These are phyloP conservation scores for Candida andamanensis DNA, from an alignment of 805 yeast species.

Conservation along the genomic window DNA sequence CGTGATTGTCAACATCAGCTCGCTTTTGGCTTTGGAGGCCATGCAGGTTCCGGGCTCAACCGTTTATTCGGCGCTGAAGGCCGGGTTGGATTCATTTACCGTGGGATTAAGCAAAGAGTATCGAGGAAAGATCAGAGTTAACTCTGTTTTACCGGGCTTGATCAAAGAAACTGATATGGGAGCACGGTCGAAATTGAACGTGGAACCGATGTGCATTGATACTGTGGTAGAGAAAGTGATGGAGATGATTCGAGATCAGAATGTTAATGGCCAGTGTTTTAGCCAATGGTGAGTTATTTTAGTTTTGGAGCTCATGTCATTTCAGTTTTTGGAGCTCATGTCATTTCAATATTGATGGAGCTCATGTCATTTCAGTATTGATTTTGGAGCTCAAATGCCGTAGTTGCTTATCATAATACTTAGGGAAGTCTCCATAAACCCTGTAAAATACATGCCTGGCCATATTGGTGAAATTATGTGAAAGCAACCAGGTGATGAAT, in stretches of 20 bases:
- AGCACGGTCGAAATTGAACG: conserved; percentile 17
- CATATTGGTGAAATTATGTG: neutral
- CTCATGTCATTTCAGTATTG: no score
- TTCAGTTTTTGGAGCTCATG: no score
- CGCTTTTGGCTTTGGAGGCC: conserved; percentile 48
- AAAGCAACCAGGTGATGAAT: conserved; percentile 10
- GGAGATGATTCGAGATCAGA: conserved; percentile 17
- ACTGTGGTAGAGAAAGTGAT: conserved; percentile 24
- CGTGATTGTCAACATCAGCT: conserved; percentile 58
- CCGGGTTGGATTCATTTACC: conserved; percentile 63
- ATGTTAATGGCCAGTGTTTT: conserved; percentile 25
- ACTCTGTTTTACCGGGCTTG: conserved; percentile 65
- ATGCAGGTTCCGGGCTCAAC: conserved; percentile 48
- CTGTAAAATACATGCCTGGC: conserved; percentile 1
- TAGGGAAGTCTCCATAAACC: conserved; percentile 8
- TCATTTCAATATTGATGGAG: no score
- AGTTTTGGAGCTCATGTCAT: neutral
- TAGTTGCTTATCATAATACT: conserved; percentile 6
- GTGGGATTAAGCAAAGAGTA: conserved; percentile 56
- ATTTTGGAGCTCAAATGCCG: conserved; percentile 2
- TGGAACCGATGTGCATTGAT: conserved; percentile 19
- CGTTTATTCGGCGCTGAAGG: conserved; percentile 66
- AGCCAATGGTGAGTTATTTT: conserved; percentile 4
- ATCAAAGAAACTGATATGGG: conserved; percentile 67
- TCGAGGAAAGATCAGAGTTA: conserved; percentile 52